These are phyloP conservation scores for Mangifera indica DNA, from an alignment of 345 rosid species.

Conservation along the genomic window DNA sequence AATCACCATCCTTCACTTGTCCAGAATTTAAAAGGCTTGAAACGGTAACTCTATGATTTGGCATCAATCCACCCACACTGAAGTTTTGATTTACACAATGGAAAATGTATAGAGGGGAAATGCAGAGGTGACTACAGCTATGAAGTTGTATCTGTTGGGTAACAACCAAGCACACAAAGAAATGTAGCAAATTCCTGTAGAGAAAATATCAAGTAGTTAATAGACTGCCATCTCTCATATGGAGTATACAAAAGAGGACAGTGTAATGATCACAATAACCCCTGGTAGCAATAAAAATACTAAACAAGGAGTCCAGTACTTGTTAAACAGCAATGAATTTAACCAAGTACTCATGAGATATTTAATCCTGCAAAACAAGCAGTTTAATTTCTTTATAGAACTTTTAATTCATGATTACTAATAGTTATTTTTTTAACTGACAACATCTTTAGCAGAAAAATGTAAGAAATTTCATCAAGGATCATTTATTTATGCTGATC, in stretches of 20 bases:
- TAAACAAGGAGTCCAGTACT: background rate
- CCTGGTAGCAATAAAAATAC: background rate
- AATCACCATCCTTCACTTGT: background rate
- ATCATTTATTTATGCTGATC: background rate
- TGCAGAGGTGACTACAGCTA: constrained; percentile 12
- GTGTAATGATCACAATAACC: background rate
- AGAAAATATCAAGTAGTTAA: background rate
- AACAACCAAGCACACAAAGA: constrained; percentile 68
- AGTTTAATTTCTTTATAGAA: background rate
- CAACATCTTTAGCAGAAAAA: background rate
- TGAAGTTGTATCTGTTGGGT: constrained; percentile 40
- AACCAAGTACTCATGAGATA: background rate
- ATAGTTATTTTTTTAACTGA: no score
- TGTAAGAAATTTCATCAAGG: background rate
- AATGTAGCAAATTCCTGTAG: constrained; percentile 62
- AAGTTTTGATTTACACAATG: background rate
- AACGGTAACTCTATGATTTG: background rate
- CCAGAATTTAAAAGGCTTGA: background rate
- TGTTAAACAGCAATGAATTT: background rate
- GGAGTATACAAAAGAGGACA: background rate
- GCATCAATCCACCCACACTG: background rate
- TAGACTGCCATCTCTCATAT: background rate
- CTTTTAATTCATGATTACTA: no score
- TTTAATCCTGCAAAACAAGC: background rate
- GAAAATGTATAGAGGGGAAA: background rate